Base-by-base conservation (phyloP, 2,329 filamentous ascomycete genomes). In the Diaporthe helianthi region DNA sequence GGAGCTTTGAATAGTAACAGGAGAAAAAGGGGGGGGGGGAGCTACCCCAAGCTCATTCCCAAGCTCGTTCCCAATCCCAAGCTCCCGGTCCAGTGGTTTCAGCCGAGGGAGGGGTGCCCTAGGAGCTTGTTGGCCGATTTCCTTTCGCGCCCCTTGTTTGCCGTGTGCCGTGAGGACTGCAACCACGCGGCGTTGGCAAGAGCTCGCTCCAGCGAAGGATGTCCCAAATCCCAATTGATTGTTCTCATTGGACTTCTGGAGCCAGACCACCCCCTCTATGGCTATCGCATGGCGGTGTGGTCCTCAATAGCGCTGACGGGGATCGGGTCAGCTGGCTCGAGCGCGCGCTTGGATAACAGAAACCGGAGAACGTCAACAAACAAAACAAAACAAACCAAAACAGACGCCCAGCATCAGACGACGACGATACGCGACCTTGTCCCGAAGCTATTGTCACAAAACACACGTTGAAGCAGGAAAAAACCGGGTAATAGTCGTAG, bases 321-420 rank as follows among this genome's bases (percentile, higher is more conserved):
- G 38, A 13, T 17, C 31, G 38, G n/a, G 61, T 65, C 53, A 63
- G 60, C 65, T 68, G 31, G 49, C 54, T 51, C 58, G 41, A 46
- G 52, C 38, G 49, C 24, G 54, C 36, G 54, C 64, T 24, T 38
- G 49, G 8, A 26, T n/a, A 19, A 38, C 38, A 51, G 61, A 41
- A 58, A 51, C 29, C 13, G 54, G 70, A 65, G 70, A 65, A 65
- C 65, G 67, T 69, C 69, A 71, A 71, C 70, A 71, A 71, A 71
- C 60, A 63, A 71, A 55, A 24, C 36, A 19, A 54, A 55, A 47
- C 36, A 19, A 46, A 47, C 24, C 41, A 19, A 46, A 47, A 26
- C 41, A 58, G 49, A 38, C 17, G 47, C 29, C 46, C 33, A 41
- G 17, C 24, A 53, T 68, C 58, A 24, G 52, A 61, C 44, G 65